Evolutionary conservation across 345 rosid genomes (phyloP), one percentile per base, ranked within the genome.

Genomic region (Eucalyptus lansdowneana): DNA sequence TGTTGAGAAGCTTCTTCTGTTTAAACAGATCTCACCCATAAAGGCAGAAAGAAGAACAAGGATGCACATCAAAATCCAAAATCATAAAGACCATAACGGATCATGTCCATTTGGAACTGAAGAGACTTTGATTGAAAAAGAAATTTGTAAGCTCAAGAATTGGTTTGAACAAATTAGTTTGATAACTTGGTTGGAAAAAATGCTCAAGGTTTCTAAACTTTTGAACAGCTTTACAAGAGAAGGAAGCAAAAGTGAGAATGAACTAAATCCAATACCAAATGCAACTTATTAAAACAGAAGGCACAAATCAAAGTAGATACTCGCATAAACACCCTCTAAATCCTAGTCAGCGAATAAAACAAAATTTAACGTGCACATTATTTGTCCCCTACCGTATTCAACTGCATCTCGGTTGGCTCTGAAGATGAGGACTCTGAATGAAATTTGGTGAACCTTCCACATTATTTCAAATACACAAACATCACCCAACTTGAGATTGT

Each of bases 391-490:
- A 67, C 42, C 80, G 80, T 58, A 10, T 44, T 40, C 21, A 21
- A 29, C 13, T 87, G 34, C 17, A 56, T n/a, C 49, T 87, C 31
- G 4, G n/a, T 47, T 60, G 40, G 72, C 86, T 86, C 80, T 69
- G 76, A 88, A 90, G 54, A 90, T 88, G 87, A 80, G 25, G 37
- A 90, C 87, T 51, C 56, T 67, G 45, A 90, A 51, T 11, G 86
- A 51, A 47, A 86, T 62, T 45, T 44, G 80, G 67, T 86, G 22
- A 22, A 47, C 65, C 12, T 65, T 72, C 51, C 51, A 31, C 10
- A 34, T 45, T 80, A 89, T 54, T 86, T 91, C 93, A 58, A 91
- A 91, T 34, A 87, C 88, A 65, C 91, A 89, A 62, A 91, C 87
- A 86, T 91, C 91, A 54, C 91, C 89, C 47, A 89, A 25, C n/a